Evolutionary conservation across 306 rosid genomes (phyloP), one percentile per base, ranked within the genome.

Genomic region (Begonia peltatifolia): DNA sequence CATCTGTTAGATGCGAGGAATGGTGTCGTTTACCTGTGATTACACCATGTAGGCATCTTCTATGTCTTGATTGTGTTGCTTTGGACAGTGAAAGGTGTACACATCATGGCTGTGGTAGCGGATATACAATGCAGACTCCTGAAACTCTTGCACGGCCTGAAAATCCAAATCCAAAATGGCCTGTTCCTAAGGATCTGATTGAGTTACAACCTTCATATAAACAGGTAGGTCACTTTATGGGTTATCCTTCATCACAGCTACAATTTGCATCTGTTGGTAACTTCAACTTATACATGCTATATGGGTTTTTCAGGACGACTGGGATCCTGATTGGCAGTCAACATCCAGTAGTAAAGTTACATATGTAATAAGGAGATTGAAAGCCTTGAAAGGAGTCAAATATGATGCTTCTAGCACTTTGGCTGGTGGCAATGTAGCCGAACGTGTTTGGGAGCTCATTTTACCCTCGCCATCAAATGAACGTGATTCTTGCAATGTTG

Each of bases 251-350:
- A 30, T 30, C 38, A 30, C 38, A 30, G 8, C 38, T 30, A 47
- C 47, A n/a, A 22, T 42, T 52, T 47, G 11, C 8, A 16, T 23
- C 52, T 56, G 36, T 42, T 30, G 6, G 38, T 5, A 30, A 30
- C 7, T 30, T 30, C 16, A 6, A 66, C 67, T 16, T 12, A 52
- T 64, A 54, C 35, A 12, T 68, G 53, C 43, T 18, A 18, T 62
- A 49, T 55, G 55, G 47, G 46, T 60, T 66, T 70, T 75, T 44
- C 86, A 90, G 97, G 95, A 90, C 75, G 58, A 76, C 64, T 90
- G 97, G 97, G 86, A 90, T 81, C 94, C 97, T 52, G 97, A 90
- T 79, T 90, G 97, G 97, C 92, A 90, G 59, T 85, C 95, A 54
- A 90, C 97, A 15, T 83, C 95, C 47, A 90, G 97, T 80, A 90